Evolutionary conservation across 441 rosid genomes (phyloP).

Genomic region (Pelargonium myrrhifolium): DNA sequence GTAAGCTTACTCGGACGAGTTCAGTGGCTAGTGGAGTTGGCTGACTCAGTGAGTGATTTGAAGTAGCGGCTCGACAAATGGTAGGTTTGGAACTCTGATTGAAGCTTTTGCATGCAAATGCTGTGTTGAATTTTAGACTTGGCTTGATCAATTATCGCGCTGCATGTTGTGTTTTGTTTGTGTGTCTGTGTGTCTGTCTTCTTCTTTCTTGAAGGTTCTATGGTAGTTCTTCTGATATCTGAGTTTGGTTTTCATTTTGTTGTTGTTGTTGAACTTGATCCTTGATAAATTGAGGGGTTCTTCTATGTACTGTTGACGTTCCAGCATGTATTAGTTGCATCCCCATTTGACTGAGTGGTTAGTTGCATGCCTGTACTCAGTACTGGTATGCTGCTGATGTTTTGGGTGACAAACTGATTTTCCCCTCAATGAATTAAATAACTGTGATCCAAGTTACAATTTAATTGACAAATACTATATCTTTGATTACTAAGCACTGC

Average conservation of each 20-base stretch:
- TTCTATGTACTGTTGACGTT: background rate
- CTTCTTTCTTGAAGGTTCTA: background rate
- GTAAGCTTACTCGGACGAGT: background rate
- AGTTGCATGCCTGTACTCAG: background rate
- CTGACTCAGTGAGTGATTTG: background rate
- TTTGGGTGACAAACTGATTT: background rate
- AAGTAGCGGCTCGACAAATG: constrained; percentile 12
- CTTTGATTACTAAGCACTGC: background rate
- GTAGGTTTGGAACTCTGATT: constrained; percentile 11
- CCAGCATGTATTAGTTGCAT: background rate
- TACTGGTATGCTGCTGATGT: background rate
- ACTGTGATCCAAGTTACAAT: background rate
- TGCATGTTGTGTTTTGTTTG: background rate
- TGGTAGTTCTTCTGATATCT: background rate
- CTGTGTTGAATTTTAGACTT: constrained; percentile 1
- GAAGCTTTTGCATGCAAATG: constrained; percentile 15
- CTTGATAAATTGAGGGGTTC: background rate
- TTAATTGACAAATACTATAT: background rate
- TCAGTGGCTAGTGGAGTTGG: constrained; percentile 4
- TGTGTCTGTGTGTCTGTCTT: background rate
- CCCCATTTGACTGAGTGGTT: background rate
- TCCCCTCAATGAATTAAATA: background rate
- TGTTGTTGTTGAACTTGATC: background rate
- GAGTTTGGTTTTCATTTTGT: constrained; percentile 1
- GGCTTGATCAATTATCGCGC: background rate